Conservation (phyloP, 257 asterid species). For the Capsicum baccatum region DNA sequence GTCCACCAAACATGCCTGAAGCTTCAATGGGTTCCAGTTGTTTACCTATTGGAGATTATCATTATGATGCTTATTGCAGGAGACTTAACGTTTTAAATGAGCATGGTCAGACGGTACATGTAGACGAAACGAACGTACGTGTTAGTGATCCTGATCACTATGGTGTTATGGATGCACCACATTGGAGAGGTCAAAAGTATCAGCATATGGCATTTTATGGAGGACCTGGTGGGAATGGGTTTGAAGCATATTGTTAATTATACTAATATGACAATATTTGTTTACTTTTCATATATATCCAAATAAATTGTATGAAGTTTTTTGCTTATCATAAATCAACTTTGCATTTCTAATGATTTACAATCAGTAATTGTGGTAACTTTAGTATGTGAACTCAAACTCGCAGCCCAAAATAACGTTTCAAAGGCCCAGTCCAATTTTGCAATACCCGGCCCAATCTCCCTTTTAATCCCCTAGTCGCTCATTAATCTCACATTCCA, state of each 20-base stretch:
- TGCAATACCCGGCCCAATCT: no score
- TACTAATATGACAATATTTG: not conserved
- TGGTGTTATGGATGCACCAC: not conserved
- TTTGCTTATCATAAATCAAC: not conserved
- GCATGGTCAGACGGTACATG: not conserved
- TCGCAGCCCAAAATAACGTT: no score
- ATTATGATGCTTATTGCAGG: not conserved
- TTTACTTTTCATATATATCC: not conserved
- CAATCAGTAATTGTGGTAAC: no score
- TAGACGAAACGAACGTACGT: not conserved
- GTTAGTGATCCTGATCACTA: not conserved
- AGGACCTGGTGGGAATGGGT: not conserved
- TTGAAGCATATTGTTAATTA: not conserved
- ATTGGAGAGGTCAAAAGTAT: constrained; percentile 1
- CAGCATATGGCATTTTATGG: not conserved
- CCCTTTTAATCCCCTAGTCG: no score
- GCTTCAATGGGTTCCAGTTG: not conserved
- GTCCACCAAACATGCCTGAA: not conserved
- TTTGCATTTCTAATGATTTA: no score
- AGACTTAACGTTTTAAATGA: not conserved
- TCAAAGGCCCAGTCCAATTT: no score
- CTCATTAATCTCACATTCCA: no score
- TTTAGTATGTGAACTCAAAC: no score
- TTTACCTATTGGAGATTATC: not conserved
- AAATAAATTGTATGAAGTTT: not conserved